Conservation (phyloP, 805 yeast genomes). For the Zygoascus ofunaensis region DNA sequence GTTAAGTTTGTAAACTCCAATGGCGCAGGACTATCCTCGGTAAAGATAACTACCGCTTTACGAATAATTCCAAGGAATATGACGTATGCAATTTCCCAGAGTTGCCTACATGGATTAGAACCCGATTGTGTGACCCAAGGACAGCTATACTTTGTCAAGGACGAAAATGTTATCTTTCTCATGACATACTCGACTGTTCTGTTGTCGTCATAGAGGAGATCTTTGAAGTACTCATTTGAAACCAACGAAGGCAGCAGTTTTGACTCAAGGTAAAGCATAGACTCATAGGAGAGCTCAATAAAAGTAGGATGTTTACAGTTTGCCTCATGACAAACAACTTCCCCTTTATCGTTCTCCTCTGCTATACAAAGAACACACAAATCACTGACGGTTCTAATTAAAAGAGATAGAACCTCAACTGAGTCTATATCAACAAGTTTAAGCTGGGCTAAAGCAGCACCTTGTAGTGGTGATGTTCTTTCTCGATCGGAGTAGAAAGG, state of each 20-base stretch:
- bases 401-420: conserved; percentile 5
- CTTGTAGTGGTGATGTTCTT: conserved; percentile 57
- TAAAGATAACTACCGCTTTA: not conserved
- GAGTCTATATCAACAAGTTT: conserved; percentile 18
- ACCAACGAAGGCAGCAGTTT: not conserved
- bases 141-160: conserved; percentile 15
- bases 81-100: conserved; percentile 19
- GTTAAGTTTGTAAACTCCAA: conserved; percentile 27
- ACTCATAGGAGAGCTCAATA: conserved; percentile 8
- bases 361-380: conserved; percentile 5
- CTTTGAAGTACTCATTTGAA: not conserved
- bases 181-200: conserved; percentile 9
- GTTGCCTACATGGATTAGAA: conserved; percentile 5
- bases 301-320: conserved; percentile 12
- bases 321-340: conserved; percentile 1
- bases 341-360: not conserved
- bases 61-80: conserved; percentile 10
- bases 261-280: conserved; percentile 5
- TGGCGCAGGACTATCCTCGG: conserved; percentile 30
- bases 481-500: conserved; percentile 44
- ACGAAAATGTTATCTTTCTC: conserved; percentile 6
- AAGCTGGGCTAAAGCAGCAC: conserved; percentile 45
- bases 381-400: conserved; percentile 4
- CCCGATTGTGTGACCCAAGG: conserved; percentile 8
- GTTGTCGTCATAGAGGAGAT: conserved; percentile 4